A percentile compares a stretch with the other conserved stretches of the same genome.
phyloP scores from a whole-genome alignment of 441 rosid genomes.

The Croton setiger region DNA sequence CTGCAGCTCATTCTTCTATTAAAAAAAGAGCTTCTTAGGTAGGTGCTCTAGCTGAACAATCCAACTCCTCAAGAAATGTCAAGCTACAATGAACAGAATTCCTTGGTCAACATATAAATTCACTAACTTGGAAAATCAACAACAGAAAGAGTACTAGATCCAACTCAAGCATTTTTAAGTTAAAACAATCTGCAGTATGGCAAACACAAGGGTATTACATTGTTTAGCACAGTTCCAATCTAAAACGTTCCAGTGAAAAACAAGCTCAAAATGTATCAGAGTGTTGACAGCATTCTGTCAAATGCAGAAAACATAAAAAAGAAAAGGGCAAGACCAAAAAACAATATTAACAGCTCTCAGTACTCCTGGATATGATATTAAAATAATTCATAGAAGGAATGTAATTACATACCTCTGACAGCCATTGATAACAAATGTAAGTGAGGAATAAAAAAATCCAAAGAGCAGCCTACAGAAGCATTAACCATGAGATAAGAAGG shows the following conservation, averaged over 20 bases:
- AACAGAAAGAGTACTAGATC: background rate
- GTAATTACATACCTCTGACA: conserved; percentile 4
- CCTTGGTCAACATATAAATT: conserved; percentile 9
- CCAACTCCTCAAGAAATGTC: conserved; percentile 23
- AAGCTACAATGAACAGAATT: conserved; percentile 25
- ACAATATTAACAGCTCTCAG: background rate
- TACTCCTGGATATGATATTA: background rate
- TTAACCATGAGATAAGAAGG: conserved; percentile 3
- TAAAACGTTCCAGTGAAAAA: background rate
- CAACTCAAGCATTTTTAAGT: conserved; percentile 2
- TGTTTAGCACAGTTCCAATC: background rate
- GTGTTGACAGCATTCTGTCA: background rate
- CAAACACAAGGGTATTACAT: background rate
- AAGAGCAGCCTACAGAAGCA: conserved; percentile 19
- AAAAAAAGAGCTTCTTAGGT: conserved; percentile 19
- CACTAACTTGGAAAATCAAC: conserved; percentile 10
- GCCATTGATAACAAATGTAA: background rate
- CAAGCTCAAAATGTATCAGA: background rate
- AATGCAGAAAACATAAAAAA: background rate
- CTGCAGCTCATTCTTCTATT: conserved; percentile 5
- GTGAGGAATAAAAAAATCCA: conserved; percentile 1
- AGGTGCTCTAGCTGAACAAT: conserved; percentile 3
- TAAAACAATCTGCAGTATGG: background rate
- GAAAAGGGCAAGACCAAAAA: background rate
- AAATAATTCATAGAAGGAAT: background rate